Evolutionary conservation across 805 yeast genomes (phyloP), one percentile per base, ranked within the genome.

Genomic region (Gaillardinia entomophila): DNA sequence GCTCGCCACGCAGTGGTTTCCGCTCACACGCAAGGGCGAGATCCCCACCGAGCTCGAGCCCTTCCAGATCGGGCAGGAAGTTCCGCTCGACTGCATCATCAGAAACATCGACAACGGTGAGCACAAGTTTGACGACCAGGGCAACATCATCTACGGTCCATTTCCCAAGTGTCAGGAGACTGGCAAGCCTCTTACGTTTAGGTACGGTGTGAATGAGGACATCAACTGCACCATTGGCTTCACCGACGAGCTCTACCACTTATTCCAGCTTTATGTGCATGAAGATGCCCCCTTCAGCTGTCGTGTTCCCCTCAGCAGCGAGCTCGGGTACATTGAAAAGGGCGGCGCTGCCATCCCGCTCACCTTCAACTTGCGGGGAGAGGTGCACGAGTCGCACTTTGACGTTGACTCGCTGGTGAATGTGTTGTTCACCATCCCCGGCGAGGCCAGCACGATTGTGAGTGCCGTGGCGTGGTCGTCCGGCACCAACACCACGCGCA

Each of bases 251-350:
- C 46, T 76, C 26, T 83, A 72, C 49, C 92, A 83, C 48, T 51
- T 82, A 37, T 79, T 83, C 53, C 90, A 83, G 57, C 61, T 82
- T 29, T 82, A 82, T 50, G 61, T 83, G 27, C 92, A 83, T 53
- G 82, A 82, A 49, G 92, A 83, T 51, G 77, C 73, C 6, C 92
- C 92, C 18, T 75, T 78, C 49, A 71, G 82, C 29, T 83, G 92
- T 53, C 62, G 81, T 34, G 43, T 80, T 7, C 82, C 83, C 3
- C 53, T 75, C 29, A 60, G 69, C 36, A 57, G 71, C 13, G 68
- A 61, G 30, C 60, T 60, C 24, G 57, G 62, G 34, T 58, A 63
- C 26, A 60, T 68, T 23, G 67, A 59, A 33, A 54, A 57, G 42
- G 68, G 67, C 5, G 68, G 69, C 2, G 72, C 73, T 6, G 59